Conservation (phyloP, 148 eudicot species). For the Rhododendron simsii region DNA sequence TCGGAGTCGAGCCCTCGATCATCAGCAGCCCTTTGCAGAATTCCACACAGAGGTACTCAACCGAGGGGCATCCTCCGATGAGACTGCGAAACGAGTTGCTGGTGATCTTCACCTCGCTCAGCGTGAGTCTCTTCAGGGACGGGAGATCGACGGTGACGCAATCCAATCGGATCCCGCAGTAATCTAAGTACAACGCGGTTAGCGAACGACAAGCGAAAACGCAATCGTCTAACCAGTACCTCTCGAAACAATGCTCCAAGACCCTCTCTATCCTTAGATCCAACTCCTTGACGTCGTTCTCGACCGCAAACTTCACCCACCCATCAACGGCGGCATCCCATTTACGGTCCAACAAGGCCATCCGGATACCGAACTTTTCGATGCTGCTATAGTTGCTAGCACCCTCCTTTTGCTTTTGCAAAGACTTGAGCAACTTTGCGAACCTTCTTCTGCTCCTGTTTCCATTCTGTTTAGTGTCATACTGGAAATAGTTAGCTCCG, state of each 20-base stretch:
- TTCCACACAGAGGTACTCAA: background rate
- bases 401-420: background rate
- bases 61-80: background rate
- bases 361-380: background rate
- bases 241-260: background rate
- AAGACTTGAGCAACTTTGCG: background rate
- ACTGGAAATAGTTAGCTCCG: background rate
- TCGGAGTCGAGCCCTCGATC: background rate
- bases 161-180: background rate
- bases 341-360: background rate
- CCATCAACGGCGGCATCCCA: background rate
- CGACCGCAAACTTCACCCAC: background rate
- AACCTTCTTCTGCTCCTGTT: background rate
- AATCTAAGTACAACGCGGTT: background rate
- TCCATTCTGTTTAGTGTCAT: background rate
- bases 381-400: background rate
- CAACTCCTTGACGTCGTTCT: background rate
- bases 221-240: background rate
- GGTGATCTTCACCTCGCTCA: background rate
- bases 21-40: background rate
- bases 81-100: background rate
- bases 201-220: background rate
- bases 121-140: background rate
- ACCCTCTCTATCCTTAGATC: background rate
- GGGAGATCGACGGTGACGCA: background rate